Percentiles rank a stretch among this genome's conserved stretches.
These are phyloP conservation scores for Metarhizium guizhouense DNA, from an alignment of 2,329 filamentous ascomycete genomes.

Conservation along the genomic window DNA sequence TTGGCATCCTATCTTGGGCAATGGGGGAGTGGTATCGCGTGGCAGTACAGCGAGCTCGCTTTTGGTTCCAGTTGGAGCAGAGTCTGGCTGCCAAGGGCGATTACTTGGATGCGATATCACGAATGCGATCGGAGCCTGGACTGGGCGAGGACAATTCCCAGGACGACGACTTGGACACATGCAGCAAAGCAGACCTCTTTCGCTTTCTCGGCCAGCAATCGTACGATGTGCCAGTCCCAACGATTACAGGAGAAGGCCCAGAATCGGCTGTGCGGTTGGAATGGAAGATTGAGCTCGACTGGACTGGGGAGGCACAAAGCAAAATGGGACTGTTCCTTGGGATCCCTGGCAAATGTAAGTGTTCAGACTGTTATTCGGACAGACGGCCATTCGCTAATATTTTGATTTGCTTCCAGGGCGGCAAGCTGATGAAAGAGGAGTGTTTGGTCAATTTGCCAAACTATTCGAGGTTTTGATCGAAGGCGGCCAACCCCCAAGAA, in stretches of 20 bases:
- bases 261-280: slow-evolving; percentile 41
- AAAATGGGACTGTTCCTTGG: slow-evolving; percentile 44
- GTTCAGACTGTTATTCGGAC: not conserved
- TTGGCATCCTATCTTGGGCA: slow-evolving; percentile 55
- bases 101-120: slow-evolving; percentile 12
- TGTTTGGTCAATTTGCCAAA: slow-evolving; percentile 46
- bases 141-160: slow-evolving; percentile 13
- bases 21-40: slow-evolving; percentile 60
- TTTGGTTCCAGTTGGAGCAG: slow-evolving; percentile 48
- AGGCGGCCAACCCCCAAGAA: slow-evolving; percentile 43
- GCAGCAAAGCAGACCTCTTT: slow-evolving; percentile 34
- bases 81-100: slow-evolving; percentile 31
- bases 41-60: slow-evolving; percentile 49
- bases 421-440: slow-evolving; percentile 45
- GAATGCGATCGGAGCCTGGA: slow-evolving; percentile 15
- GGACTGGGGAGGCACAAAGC: slow-evolving; percentile 62
- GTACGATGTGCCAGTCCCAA: slow-evolving; percentile 34
- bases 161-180: slow-evolving; percentile 6
- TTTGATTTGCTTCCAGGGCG: slow-evolving; percentile 41
- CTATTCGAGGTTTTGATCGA: slow-evolving; percentile 52
- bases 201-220: slow-evolving; percentile 44
- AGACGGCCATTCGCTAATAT: slow-evolving; percentile 9
- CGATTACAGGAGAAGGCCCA: slow-evolving; percentile 20
- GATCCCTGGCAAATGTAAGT: slow-evolving; percentile 56
- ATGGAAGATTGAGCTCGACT: slow-evolving; percentile 61